Base-by-base conservation (phyloP, 331 rosid genomes). In the Pyrus hybrid region DNA sequence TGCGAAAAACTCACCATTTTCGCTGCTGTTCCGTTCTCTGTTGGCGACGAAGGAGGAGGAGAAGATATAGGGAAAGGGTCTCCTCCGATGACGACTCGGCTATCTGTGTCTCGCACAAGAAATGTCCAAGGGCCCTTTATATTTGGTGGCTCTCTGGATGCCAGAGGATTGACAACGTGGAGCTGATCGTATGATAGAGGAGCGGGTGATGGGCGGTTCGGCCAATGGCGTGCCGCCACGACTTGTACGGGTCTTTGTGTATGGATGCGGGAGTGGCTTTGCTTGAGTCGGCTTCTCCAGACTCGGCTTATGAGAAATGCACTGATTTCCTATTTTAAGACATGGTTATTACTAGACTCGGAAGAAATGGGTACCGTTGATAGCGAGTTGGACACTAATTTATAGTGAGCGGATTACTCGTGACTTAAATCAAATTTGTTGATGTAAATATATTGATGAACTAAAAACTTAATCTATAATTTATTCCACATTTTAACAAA, bases 1-100 rank as follows among this genome's bases (percentile, higher is more conserved):
- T 22, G 26, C 14, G 14, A 25, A 23, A 65, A 35, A 79, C 86
- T 74, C 73, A 88, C 90, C 92, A 88, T 88, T 33, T 60, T 61
- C 13, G 67, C 7, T 76, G 43, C 61, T 21, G 54, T 43, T 26
- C 5, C 37, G 8, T 9, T 41, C 33, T 5, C 33, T 5, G 67
- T 6, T 20, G 68, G 14, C 64, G 75, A 76, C 18, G 71, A 51
- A 61, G 68, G 0, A 72, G 33, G 54, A 8, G 71, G 64, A 26
- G 84, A 70, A 77, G 84, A 64, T 77, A 78, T 75, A 29, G 81
- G 13, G 60, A 43, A 41, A n/a, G 25, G 51, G 23, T 33, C 33
- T 67, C 65, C 35, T 54, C 70, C 69, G 76, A 43, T 65, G 60
- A 45, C 77, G 77, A 47, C 66, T 67, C 67, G 37, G 83, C 57